phyloP scores from a whole-genome alignment of 305 asterid genomes.

The Fraxinus floribunda region DNA sequence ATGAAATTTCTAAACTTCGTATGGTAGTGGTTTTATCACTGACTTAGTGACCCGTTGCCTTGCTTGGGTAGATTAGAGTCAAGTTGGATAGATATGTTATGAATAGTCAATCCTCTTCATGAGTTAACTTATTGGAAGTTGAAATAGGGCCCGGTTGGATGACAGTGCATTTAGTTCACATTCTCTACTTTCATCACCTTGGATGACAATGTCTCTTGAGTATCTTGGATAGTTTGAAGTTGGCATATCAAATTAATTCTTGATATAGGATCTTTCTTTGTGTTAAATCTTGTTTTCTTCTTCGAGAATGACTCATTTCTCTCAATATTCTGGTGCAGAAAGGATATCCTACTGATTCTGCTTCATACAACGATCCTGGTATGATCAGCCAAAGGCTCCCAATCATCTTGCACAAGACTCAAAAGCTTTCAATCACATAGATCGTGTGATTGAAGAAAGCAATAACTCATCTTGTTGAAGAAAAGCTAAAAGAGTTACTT shows the following conservation, averaged over 20 bases:
- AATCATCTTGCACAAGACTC: constrained; percentile 65
- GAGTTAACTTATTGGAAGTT: neutral
- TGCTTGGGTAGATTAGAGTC: neutral
- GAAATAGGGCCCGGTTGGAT: neutral
- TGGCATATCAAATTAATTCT: neutral
- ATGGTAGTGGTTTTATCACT: neutral
- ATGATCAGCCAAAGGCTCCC: constrained; percentile 69
- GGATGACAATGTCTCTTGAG: neutral
- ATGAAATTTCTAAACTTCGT: neutral
- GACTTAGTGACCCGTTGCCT: neutral
- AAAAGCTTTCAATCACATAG: constrained; percentile 61
- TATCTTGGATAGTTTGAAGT: neutral
- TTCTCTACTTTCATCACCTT: neutral
- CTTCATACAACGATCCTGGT: constrained; percentile 88
- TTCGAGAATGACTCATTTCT: constrained; percentile 8
- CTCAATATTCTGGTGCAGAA: constrained; percentile 41
- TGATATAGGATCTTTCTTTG: neutral
- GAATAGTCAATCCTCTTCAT: neutral
- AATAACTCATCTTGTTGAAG: neutral
- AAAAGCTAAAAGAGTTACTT: neutral
- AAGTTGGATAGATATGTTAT: neutral
- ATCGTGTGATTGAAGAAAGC: constrained; percentile 28
- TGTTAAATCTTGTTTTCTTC: neutral
- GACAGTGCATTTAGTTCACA: neutral
- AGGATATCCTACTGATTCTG: constrained; percentile 83